A percentile compares a stretch with the other conserved stretches of the same genome.
phyloP scores from a whole-genome alignment of 352 stramenopile species.

The Peronospora farinosa region DNA sequence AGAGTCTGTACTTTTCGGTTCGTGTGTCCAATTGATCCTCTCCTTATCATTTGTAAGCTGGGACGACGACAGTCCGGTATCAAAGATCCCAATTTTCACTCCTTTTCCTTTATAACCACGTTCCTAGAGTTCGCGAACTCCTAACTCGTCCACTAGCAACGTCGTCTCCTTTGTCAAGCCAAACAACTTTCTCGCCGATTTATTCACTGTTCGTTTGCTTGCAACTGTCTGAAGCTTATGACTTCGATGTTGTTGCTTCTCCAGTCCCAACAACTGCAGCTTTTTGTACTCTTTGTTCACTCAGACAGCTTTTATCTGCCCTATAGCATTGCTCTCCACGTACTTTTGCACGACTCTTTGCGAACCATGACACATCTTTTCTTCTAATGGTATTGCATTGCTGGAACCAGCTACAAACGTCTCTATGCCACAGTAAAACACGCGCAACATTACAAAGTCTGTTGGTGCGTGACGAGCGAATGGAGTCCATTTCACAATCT shows the following conservation, averaged over 20 bases:
- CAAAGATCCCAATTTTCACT: constrained; percentile 83
- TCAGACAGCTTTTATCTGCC: constrained; percentile 34
- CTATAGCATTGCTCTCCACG: constrained; percentile 1
- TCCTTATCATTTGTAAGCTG: constrained; percentile 59
- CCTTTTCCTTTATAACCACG: constrained; percentile 56
- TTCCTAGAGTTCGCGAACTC: constrained; percentile 52
- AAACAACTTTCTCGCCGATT: constrained; percentile 15
- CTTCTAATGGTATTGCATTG: neutral
- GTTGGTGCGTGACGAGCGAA: constrained; percentile 37
- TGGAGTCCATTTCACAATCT: constrained; percentile 21
- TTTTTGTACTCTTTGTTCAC: constrained; percentile 46
- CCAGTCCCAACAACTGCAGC: constrained; percentile 26
- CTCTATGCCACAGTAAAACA: constrained; percentile 35
- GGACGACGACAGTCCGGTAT: constrained; percentile 64
- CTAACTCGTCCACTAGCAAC: constrained; percentile 44
- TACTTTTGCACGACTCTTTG: constrained; percentile 21
- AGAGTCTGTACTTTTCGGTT: constrained; percentile 63
- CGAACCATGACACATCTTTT: constrained; percentile 19
- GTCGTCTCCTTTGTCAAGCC: constrained; percentile 24
- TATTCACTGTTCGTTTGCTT: constrained; percentile 16
- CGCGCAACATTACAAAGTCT: constrained; percentile 54
- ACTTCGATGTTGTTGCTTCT: constrained; percentile 4
- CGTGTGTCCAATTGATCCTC: constrained; percentile 84
- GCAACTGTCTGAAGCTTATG: constrained; percentile 16
- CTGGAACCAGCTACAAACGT: neutral